Percentiles rank a stretch among this genome's conserved stretches.
Evolutionary conservation across 148 eudicot genomes (phyloP).

Genomic region (Polygonum aviculare): DNA sequence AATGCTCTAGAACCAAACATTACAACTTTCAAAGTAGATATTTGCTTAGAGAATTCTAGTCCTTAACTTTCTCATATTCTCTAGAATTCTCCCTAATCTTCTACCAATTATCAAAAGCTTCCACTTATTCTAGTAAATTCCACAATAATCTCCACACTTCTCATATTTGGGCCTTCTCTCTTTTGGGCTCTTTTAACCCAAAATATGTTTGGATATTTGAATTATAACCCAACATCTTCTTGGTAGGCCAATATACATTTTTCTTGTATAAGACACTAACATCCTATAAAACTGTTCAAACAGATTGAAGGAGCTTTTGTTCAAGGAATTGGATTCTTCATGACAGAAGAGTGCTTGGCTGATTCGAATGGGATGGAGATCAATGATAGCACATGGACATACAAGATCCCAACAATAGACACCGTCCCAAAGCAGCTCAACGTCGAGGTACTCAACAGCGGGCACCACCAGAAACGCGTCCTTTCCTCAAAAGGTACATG

Average conservation of each 20-base stretch:
- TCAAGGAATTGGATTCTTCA: constrained; percentile 87
- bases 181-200: too few species aligned
- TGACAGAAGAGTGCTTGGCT: constrained; percentile 60
- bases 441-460: constrained; percentile 58
- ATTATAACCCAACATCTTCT: too few species aligned
- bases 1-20: too few species aligned
- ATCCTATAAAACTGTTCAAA: not conserved
- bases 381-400: constrained; percentile 68
- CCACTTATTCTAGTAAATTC: too few species aligned
- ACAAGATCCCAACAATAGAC: constrained; percentile 89
- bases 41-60: too few species aligned
- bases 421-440: constrained; percentile 68
- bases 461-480: constrained; percentile 60
- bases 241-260: not conserved
- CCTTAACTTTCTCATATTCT: too few species aligned
- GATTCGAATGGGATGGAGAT: constrained; percentile 66
- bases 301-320: constrained; percentile 94
- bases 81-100: too few species aligned
- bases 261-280: not conserved
- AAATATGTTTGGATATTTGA: too few species aligned
- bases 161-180: too few species aligned
- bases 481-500: constrained; percentile 84
- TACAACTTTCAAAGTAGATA: too few species aligned
- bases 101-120: too few species aligned
- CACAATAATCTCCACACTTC: too few species aligned